Conservation (phyloP, 441 rosid genomes). For the Erodium texanum region DNA sequence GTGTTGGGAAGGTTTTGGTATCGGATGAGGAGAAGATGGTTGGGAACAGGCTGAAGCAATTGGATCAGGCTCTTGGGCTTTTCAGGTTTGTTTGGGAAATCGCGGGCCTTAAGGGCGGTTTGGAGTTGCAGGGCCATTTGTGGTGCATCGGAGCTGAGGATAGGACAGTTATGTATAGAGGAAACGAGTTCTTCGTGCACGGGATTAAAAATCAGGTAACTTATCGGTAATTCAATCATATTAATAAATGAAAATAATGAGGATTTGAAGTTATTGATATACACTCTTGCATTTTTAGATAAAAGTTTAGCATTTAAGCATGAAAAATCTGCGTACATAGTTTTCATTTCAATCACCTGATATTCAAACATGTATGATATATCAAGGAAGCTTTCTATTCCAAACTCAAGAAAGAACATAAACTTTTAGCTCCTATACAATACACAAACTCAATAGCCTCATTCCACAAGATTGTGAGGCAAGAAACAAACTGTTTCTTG, state of each 20-base stretch:
- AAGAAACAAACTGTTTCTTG: not conserved
- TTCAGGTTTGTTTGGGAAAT: slow-evolving; percentile 63
- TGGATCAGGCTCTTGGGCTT: slow-evolving; percentile 54
- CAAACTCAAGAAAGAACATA: not conserved
- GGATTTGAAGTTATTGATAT: no score
- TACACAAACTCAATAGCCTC: not conserved
- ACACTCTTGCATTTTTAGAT: no score
- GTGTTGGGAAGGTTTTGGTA: slow-evolving; percentile 60
- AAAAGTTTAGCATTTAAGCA: not conserved
- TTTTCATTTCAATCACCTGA: not conserved
- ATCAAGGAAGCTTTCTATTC: not conserved
- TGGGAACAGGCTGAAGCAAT: slow-evolving; percentile 53
- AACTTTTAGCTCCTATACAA: not conserved
- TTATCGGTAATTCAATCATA: no score
- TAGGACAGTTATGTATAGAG: slow-evolving; percentile 35
- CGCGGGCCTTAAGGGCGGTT: slow-evolving; percentile 47
- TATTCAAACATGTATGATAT: not conserved
- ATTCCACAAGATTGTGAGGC: not conserved
- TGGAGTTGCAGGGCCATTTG: slow-evolving; percentile 56
- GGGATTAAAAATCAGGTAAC: no score
- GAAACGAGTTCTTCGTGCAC: slow-evolving; percentile 46
- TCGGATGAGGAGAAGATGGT: slow-evolving; percentile 46
- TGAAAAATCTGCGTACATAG: not conserved
- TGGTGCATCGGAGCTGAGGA: slow-evolving; percentile 56
- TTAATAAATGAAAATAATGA: no score